Evolutionary conservation across 306 rosid species (phyloP), one percentile per base, ranked within the genome.

Genomic region (Quercus aquifolioides): DNA sequence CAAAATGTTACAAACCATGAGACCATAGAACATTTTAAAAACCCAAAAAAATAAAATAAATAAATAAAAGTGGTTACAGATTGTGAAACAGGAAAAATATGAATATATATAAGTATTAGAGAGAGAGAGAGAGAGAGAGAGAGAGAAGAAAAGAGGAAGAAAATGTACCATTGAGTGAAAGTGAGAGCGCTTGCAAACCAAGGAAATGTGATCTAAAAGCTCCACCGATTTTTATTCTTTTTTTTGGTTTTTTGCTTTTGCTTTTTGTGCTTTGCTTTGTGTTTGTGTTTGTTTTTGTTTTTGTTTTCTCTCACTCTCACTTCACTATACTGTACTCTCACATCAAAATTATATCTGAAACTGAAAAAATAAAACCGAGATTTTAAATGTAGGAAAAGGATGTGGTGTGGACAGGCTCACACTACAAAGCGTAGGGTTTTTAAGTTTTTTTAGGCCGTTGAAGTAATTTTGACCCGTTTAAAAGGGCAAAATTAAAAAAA

Each of bases 151-250:
- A 38, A 13, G 78, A 73, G 76, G 60, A 67, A 14, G 57, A 23
- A 75, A 75, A 71, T 80, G 88, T 85, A 90, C 92, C 91, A 85
- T 69, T 87, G 79, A 71, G 80, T 68, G 51, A 78, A 72, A 65
- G n/a, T 74, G 51, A 73, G 55, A 58, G 80, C 58, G 73, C 79
- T 73, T 79, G 86, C 49, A 78, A 82, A 80, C 76, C 78, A 79
- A 85, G 74, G 70, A 64, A 81, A 31, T 62, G 52, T 71, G 89
- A 83, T 79, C 91, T 77, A 82, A 89, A 89, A 91, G 88, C 86
- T 46, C 76, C 82, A 74, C 74, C 73, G 76, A 71, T 79, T 90
- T 83, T 79, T 10, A 11, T 46, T 12, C 15, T 49, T 49, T 49
- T 41, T 49, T 49, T 49, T 49, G 14, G 4, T 49, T 49, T 12